A percentile compares a stretch with the other conserved stretches of the same genome.
Conservation (phyloP, 768 basidiomycete species). For the Lactarius vividus region DNA sequence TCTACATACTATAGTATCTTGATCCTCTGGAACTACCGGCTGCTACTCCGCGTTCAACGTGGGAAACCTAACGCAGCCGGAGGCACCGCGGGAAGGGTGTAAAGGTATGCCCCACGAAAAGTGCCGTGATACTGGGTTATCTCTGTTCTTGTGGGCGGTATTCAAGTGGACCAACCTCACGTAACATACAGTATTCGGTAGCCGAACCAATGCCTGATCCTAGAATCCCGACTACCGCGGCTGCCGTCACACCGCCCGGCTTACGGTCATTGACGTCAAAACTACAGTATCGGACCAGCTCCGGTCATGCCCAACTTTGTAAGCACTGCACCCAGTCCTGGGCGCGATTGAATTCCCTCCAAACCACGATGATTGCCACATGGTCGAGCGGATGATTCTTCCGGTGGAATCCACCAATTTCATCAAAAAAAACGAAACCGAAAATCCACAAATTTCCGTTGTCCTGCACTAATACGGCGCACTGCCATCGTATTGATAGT, state of each 20-base stretch:
- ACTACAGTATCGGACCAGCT: not conserved
- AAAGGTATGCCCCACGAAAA: not conserved
- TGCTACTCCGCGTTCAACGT: not conserved
- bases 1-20: no score
- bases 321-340: not conserved
- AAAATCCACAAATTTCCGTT: not conserved
- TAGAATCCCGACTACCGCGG: not conserved
- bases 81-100: not conserved
- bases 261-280: not conserved
- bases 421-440: no score
- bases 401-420: not conserved
- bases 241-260: not conserved
- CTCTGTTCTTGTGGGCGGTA: not conserved
- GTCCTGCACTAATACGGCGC: not conserved
- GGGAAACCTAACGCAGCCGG: not conserved
- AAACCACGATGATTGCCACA: not conserved
- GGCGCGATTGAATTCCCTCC: not conserved
- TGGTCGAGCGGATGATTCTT: not conserved
- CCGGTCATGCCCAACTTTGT: not conserved
- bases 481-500: not conserved
- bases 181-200: not conserved
- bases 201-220: no score
- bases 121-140: not conserved
- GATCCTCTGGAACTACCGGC: not conserved
- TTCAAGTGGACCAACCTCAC: not conserved